These are phyloP conservation scores for Aspergillus piperis DNA, from an alignment of 2,329 filamentous ascomycete species.

Conservation along the genomic window DNA sequence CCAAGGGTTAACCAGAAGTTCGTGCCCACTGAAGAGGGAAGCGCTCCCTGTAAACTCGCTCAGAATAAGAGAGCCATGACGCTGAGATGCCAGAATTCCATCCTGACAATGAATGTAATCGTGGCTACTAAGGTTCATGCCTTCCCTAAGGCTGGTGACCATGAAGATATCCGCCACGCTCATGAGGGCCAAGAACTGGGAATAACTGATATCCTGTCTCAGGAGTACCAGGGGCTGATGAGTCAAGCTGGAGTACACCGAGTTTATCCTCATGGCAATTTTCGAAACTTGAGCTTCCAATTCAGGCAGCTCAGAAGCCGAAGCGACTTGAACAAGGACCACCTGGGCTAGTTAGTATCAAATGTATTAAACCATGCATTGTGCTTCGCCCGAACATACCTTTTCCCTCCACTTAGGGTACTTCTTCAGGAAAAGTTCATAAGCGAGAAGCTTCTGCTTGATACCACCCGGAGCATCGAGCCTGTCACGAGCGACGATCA, in stretches of 20 bases:
- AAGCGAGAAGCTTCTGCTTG: constrained; percentile 85
- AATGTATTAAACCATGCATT: not conserved
- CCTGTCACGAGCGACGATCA: constrained; percentile 92
- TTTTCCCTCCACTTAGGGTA: constrained; percentile 84
- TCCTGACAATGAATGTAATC: constrained; percentile 94
- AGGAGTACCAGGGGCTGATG: constrained; percentile 91
- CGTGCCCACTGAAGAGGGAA: constrained; percentile 74
- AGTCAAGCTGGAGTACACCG: constrained; percentile 79
- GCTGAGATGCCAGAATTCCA: constrained; percentile 68
- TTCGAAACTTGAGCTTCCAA: constrained; percentile 84
- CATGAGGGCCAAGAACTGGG: constrained; percentile 86
- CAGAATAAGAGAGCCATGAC: constrained; percentile 82
- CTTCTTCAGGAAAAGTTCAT: constrained; percentile 87
- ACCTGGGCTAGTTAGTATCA: constrained; percentile 50
- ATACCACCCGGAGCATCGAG: constrained; percentile 89
- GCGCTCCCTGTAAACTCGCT: constrained; percentile 94
- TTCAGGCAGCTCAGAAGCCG: constrained; percentile 80
- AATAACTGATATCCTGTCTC: constrained; percentile 88
- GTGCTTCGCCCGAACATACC: constrained; percentile 33
- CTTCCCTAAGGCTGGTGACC: constrained; percentile 91
- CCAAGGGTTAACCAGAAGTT: constrained; percentile 90
- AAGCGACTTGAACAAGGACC: constrained; percentile 88
- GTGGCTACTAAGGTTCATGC: constrained; percentile 94
- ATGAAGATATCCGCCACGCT: constrained; percentile 86
- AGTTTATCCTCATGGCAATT: constrained; percentile 91